Percentiles rank a stretch among this genome's conserved stretches.
These are phyloP conservation scores for Pulveroboletus sp. DNA, from an alignment of 768 basidiomycete genomes.

Conservation along the genomic window DNA sequence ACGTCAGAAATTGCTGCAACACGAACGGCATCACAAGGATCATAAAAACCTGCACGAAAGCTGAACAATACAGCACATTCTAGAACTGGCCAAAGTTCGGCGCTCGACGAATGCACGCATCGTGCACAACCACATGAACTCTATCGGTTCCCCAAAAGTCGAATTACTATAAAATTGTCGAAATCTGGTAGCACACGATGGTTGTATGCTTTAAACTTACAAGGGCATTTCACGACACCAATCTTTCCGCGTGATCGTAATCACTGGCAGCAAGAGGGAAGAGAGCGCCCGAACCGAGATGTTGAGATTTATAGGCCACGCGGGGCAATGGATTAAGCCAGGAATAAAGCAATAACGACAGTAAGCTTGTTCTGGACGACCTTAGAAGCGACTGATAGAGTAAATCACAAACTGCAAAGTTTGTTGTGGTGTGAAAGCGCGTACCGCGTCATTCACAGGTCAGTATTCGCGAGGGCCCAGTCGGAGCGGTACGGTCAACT, in stretches of 20 bases:
- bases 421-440: background rate
- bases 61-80: constrained; percentile 1
- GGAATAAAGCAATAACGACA: constrained; percentile 38
- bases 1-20: constrained; percentile 8
- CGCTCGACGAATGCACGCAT: background rate
- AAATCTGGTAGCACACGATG: background rate
- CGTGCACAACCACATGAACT: background rate
- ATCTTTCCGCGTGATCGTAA: constrained; percentile 34
- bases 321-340: constrained; percentile 52
- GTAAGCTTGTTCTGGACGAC: constrained; percentile 38
- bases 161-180: background rate
- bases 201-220: constrained; percentile 17
- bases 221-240: constrained; percentile 30
- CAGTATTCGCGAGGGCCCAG: constrained; percentile 1
- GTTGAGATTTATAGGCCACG: constrained; percentile 37
- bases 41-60: background rate
- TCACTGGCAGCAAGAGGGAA: constrained; percentile 55
- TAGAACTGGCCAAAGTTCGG: background rate
- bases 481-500: constrained; percentile 6
- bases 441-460: background rate
- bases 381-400: background rate
- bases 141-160: background rate
- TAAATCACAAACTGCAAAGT: constrained; percentile 3
- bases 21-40: constrained; percentile 5
- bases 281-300: constrained; percentile 39